Evolutionary conservation across 2,329 filamentous ascomycete species (phyloP), one percentile per base, ranked within the genome.

Genomic region (Nannizziopsis barbatae): DNA sequence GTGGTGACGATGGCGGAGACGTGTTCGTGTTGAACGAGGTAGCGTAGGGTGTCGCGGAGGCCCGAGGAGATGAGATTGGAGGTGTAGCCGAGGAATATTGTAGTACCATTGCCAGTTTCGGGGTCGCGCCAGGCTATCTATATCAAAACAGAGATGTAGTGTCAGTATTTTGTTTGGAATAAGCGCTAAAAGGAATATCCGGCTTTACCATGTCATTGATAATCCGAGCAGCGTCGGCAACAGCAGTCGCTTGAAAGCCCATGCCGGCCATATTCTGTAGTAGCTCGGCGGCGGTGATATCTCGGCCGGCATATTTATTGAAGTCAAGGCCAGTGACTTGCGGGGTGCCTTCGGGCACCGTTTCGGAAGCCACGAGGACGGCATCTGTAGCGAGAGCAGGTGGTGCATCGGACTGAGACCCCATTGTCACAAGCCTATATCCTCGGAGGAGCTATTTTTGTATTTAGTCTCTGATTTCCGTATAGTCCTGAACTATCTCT

Each of bases 1-100:
- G 92, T 95, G 18, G 92, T 95, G 52, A 98, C 92, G 60, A 98
- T 86, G 56, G 84, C 85, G 0, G 87, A 92, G 54, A 98, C 81
- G 63, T 96, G 89, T 54, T 81, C 83, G 70, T 98, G 88, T 70
- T 96, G 79, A 39, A 93, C 89, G 0, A 98, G 79, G 71, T 88
- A 98, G 49, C 92, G 85, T 55, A 98, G 73, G 32, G 89, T 89
- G 56, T 94, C 89, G 47, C 92, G 80, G 27, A 98, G 77, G 7
- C 92, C 92, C 2, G 90, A 98, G 0, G 92, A 96, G 60, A 98
- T 95, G 58, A 98, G 76, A 65, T 98, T 98, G 44, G 87, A 95
- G 8, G 92, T 98, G 71, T 95, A 98, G 50, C 92, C 92, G 7
- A 98, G 79, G 68, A 98, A 96, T 58, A 98, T 90, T 52, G 92